phyloP scores from a whole-genome alignment of 371 early-diverging fungal species.

The Phascolomyces articulosus region DNA sequence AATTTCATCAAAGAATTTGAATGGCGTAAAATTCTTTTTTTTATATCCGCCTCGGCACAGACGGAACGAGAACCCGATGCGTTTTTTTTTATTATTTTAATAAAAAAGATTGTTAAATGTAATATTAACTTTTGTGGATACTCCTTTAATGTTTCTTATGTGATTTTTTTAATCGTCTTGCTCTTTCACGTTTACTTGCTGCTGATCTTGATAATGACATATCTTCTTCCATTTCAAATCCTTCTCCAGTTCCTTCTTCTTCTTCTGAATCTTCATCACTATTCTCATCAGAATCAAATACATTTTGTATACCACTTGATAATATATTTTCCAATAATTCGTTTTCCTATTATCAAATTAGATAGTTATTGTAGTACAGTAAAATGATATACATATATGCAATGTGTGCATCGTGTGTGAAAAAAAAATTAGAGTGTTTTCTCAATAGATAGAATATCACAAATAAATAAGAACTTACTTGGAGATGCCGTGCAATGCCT shows the following conservation, averaged over 20 bases:
- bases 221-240: conserved; percentile 13
- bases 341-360: too few species aligned
- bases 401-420: too few species aligned
- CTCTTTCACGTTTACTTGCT: conserved; percentile 18
- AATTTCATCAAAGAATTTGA: too few species aligned
- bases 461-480: conserved; percentile 12
- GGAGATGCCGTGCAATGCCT: conserved; percentile 46
- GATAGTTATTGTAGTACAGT: too few species aligned
- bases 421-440: too few species aligned
- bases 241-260: conserved; percentile 5
- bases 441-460: too few species aligned
- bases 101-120: neutral
- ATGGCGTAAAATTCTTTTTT: too few species aligned
- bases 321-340: conserved; percentile 16
- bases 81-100: too few species aligned
- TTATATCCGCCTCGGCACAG: too few species aligned
- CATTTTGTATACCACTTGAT: conserved; percentile 1
- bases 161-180: conserved; percentile 11
- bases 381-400: neutral
- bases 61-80: too few species aligned
- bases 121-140: conserved; percentile 13
- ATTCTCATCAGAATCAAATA: conserved; percentile 9
- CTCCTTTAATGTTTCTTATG: neutral
- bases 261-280: conserved; percentile 5
- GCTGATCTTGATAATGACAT: conserved; percentile 7